phyloP scores from a whole-genome alignment of 148 eudicot genomes.

The Fagopyrum esculentum region DNA sequence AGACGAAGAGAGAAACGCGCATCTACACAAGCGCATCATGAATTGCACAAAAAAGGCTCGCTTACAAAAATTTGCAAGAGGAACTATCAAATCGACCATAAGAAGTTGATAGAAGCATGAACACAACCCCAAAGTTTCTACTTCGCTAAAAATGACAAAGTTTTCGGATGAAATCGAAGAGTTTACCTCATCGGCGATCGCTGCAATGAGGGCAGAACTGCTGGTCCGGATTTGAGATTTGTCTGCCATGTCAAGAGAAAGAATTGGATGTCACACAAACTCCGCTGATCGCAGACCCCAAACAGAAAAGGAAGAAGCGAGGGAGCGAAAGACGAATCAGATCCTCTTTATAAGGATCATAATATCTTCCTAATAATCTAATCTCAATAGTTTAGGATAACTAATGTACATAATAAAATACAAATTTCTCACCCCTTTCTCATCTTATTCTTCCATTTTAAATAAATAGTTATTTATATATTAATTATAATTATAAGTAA shows the following conservation, averaged over 20 bases:
- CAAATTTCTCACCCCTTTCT: too few species aligned
- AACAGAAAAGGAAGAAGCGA: background rate
- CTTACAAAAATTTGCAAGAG: too few species aligned
- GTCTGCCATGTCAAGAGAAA: slow-evolving; percentile 5
- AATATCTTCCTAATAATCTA: background rate
- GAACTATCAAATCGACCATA: background rate
- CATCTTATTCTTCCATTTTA: too few species aligned
- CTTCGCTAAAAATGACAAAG: background rate
- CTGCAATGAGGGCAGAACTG: slow-evolving; percentile 10
- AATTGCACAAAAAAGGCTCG: background rate
- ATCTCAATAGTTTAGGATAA: background rate
- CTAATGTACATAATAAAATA: background rate
- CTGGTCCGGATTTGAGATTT: slow-evolving; percentile 11
- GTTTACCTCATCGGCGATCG: slow-evolving; percentile 13
- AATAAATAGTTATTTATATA: too few species aligned
- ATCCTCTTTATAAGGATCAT: too few species aligned
- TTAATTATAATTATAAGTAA: too few species aligned
- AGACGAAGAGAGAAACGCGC: background rate
- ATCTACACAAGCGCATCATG: background rate
- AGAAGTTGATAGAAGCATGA: background rate
- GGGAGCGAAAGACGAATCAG: background rate
- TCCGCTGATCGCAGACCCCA: background rate
- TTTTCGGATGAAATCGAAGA: background rate
- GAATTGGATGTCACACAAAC: background rate
- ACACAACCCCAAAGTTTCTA: background rate